A percentile compares a stretch with the other conserved stretches of the same genome.
Conservation (phyloP, 192 early-diverging fungal species). For the Neocallimastix lanati region DNA sequence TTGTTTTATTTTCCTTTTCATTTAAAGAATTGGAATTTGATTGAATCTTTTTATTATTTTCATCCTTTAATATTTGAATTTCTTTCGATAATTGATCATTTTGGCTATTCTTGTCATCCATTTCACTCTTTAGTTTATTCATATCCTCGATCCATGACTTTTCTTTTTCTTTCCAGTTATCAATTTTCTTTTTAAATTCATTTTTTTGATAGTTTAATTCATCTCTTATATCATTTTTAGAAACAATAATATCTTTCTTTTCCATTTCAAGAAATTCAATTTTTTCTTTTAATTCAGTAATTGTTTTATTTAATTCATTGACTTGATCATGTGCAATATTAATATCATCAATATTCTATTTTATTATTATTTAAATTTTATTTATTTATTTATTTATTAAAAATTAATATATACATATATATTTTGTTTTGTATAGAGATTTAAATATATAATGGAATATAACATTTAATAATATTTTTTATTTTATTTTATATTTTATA, state of each 20-base stretch:
- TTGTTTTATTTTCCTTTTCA: not conserved
- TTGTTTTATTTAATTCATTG: not conserved
- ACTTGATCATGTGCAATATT: not conserved
- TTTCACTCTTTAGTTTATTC: not conserved
- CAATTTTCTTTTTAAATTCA: not conserved
- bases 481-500: too few relatives aligned
- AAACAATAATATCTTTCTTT: not conserved
- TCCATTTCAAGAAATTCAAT: not conserved
- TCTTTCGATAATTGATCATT: not conserved
- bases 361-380: not conserved
- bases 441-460: too few relatives aligned
- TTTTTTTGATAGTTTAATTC: not conserved
- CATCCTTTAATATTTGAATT: not conserved
- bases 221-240: not conserved
- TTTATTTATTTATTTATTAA: not conserved
- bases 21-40: not conserved
- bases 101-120: not conserved
- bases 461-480: too few relatives aligned
- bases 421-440: too few relatives aligned
- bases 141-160: not conserved
- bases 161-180: not conserved
- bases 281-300: not conserved
- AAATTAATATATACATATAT: too few relatives aligned
- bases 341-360: not conserved
- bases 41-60: not conserved